Base-by-base conservation (phyloP, 108 stramenopile genomes). In the Pseudonitzschia pungens region DNA sequence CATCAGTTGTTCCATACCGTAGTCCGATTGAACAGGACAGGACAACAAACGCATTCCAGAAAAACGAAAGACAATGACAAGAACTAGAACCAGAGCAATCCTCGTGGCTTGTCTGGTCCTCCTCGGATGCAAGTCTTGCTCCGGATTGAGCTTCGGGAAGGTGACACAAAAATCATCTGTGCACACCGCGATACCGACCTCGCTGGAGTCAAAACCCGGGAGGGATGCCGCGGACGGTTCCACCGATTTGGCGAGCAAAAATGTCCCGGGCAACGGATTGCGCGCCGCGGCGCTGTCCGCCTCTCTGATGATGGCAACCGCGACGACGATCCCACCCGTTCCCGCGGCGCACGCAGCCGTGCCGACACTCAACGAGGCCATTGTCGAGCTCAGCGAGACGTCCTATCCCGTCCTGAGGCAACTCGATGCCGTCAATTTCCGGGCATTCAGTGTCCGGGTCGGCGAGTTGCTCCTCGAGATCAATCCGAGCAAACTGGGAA, bases 321-420 rank as follows among this genome's bases (percentile, higher is more conserved):
- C 27, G 57, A n/a, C 27, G 57, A n/a, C 31, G 31, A 7, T 58
- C 24, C 57, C 57, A 22, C 57, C 57, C 14, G 12, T 27, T 15
- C 24, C 21, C 12, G 57, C 21, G 31, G 7, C 57, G 10, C 31
- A 58, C 14, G 57, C 57, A 7, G 57, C 57, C 29, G 29, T 31
- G 15, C 27, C 31, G 4, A 58, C 57, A 14, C 31, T 58, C 29
- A 27, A 58, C 31, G 57, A 58, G 14, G 57, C 57, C 15, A 58
- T 58, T 27, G 57, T 58, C 57, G 57, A 58, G 31, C 29, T 58
- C 57, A 58, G 57, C 57, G 57, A 58, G 31, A 27, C 57, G 15
- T 31, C 29, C 10, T 58, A 58, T 58, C 57, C 57, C 15, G 27
- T 58, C 22, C 22, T 58, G 29, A 58, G 31, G 14, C 14, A 14